Evolutionary conservation across 2,329 filamentous ascomycete genomes (phyloP).

Genomic region (Clonostachys chloroleuca): DNA sequence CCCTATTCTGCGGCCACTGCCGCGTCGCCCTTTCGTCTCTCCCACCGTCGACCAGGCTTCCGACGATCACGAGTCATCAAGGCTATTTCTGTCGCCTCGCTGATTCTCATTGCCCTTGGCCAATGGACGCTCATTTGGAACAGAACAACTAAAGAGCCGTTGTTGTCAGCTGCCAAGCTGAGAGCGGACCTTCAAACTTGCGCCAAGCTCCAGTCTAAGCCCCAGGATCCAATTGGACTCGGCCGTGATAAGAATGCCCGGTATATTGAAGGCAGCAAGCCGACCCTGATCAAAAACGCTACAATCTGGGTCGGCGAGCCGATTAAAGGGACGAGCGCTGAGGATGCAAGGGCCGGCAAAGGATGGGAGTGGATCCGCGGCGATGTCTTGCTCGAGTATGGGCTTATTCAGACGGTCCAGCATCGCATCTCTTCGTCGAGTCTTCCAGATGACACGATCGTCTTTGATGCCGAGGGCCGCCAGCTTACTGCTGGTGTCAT

Average conservation of each 20-base stretch:
- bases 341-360: slow-evolving; percentile 51
- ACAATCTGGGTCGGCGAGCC: slow-evolving; percentile 65
- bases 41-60: slow-evolving; percentile 17
- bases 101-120: slow-evolving; percentile 45
- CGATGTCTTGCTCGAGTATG: slow-evolving; percentile 58
- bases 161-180: slow-evolving; percentile 29
- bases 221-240: slow-evolving; percentile 48
- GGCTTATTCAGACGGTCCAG: slow-evolving; percentile 53
- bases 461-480: slow-evolving; percentile 56
- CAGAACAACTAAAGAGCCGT: slow-evolving; percentile 10
- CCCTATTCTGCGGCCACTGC: not conserved
- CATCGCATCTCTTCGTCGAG: slow-evolving; percentile 30
- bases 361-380: slow-evolving; percentile 55
- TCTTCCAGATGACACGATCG: slow-evolving; percentile 39
- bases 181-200: slow-evolving; percentile 51
- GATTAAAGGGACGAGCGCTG: slow-evolving; percentile 36
- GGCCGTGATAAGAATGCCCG: slow-evolving; percentile 58
- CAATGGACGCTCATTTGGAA: slow-evolving; percentile 38
- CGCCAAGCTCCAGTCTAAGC: slow-evolving; percentile 46
- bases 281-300: slow-evolving; percentile 62
- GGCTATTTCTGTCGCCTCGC: slow-evolving; percentile 36
- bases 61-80: slow-evolving; percentile 39
- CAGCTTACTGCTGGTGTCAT: slow-evolving; percentile 63
- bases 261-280: slow-evolving; percentile 51
- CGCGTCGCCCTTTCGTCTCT: not conserved